These are phyloP conservation scores for Cucurbita pepo DNA, from an alignment of 306 rosid genomes.

Conservation along the genomic window DNA sequence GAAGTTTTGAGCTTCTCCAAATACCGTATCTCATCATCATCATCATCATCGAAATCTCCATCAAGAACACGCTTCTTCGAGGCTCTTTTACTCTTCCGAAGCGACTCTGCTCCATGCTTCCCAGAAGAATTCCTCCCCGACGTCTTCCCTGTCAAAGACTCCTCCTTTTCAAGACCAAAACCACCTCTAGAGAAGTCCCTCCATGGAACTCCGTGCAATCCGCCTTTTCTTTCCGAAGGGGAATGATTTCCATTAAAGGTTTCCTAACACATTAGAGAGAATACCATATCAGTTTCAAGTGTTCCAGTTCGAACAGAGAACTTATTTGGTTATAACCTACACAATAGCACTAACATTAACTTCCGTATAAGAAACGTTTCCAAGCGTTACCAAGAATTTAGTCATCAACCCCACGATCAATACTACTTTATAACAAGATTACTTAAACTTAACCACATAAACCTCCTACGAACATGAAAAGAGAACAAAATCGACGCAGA, in stretches of 20 bases:
- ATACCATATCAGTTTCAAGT: conserved; percentile 12
- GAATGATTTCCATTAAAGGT: conserved; percentile 46
- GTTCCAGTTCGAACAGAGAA: background rate
- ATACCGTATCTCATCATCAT: conserved; percentile 78
- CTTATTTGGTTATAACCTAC: background rate
- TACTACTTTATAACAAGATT: background rate
- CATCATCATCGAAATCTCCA: conserved; percentile 54
- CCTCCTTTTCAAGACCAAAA: conserved; percentile 52
- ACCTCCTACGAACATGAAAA: background rate
- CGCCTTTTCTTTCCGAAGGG: conserved; percentile 38
- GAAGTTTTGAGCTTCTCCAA: conserved; percentile 80
- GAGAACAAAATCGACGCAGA: background rate
- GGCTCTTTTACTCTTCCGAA: conserved; percentile 68
- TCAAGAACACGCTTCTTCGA: conserved; percentile 62
- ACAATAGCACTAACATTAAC: background rate
- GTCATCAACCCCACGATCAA: background rate
- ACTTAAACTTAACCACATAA: background rate
- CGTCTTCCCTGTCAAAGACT: conserved; percentile 35
- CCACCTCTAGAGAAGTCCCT: conserved; percentile 68
- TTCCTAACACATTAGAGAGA: conserved; percentile 23
- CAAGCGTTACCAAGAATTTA: background rate
- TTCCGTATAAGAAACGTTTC: background rate
- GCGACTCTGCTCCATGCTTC: conserved; percentile 52
- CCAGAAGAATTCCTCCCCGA: conserved; percentile 31
- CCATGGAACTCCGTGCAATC: conserved; percentile 87